Evolutionary conservation across 345 rosid species (phyloP).

Genomic region (Citrus maxima): DNA sequence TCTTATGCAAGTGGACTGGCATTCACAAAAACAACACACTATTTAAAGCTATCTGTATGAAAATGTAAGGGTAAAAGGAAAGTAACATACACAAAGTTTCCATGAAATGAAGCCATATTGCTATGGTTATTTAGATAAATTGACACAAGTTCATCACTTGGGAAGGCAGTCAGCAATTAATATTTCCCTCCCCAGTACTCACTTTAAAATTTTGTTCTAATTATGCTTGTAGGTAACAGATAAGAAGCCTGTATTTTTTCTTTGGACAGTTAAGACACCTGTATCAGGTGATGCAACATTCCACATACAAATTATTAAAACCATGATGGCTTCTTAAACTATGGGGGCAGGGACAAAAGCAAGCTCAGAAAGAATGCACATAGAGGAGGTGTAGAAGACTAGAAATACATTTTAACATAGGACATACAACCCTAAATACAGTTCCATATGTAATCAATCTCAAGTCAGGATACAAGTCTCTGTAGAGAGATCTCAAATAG

Average conservation of each 20-base stretch:
- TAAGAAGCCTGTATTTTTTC: neutral
- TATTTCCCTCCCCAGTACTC: neutral
- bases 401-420: neutral
- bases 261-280: no score
- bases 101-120: neutral
- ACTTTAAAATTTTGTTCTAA: no score
- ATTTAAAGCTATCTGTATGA: neutral
- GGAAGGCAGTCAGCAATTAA: neutral
- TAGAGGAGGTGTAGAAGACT: neutral
- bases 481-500: neutral
- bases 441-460: neutral
- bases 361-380: neutral
- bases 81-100: neutral
- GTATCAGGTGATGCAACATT: neutral
- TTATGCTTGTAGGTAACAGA: no score
- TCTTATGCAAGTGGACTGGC: constrained; percentile 76
- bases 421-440: neutral
- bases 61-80: constrained; percentile 10
- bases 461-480: neutral
- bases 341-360: neutral
- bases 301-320: neutral
- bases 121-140: neutral
- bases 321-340: neutral
- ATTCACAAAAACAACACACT: constrained; percentile 13
- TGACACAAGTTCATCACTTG: neutral